A percentile compares a stretch with the other conserved stretches of the same genome.
phyloP scores from a whole-genome alignment of 441 rosid genomes.

The Arabidopsis lyrata region DNA sequence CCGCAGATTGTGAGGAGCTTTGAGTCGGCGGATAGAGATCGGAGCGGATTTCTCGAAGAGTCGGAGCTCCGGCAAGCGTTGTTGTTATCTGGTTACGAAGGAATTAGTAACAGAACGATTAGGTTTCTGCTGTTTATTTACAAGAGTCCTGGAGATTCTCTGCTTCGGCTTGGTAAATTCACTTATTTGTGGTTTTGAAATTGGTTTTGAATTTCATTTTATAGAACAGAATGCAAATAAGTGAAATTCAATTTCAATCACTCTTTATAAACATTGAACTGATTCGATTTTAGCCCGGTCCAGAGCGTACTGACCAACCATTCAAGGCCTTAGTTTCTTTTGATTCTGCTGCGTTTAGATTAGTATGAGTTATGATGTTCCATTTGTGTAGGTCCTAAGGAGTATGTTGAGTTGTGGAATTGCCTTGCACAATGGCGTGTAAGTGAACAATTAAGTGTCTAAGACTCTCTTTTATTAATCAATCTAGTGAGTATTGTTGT shows the following conservation, averaged over 20 bases:
- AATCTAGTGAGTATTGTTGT: background rate
- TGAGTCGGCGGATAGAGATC: conserved; percentile 62
- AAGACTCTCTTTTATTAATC: background rate
- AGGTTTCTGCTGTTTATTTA: conserved; percentile 71
- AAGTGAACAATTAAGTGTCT: conserved; percentile 35
- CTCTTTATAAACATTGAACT: too few relatives aligned
- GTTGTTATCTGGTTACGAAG: conserved; percentile 53
- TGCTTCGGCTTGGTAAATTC: conserved; percentile 52
- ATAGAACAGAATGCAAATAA: too few relatives aligned
- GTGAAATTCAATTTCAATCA: background rate
- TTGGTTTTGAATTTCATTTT: background rate
- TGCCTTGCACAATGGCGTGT: conserved; percentile 79
- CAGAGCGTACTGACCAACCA: too few relatives aligned
- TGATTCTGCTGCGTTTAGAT: background rate
- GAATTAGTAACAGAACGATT: conserved; percentile 61
- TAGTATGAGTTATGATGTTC: background rate
- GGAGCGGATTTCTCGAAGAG: conserved; percentile 77
- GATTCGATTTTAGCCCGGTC: too few relatives aligned
- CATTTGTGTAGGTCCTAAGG: conserved; percentile 50
- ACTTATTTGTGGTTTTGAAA: background rate
- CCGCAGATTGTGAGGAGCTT: conserved; percentile 65
- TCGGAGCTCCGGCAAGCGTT: conserved; percentile 69
- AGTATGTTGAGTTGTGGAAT: conserved; percentile 69
- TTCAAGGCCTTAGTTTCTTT: background rate
- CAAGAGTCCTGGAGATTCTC: conserved; percentile 58